Base-by-base conservation (phyloP, 176 grass and related monocot genomes). In the Raddia distichophylla region DNA sequence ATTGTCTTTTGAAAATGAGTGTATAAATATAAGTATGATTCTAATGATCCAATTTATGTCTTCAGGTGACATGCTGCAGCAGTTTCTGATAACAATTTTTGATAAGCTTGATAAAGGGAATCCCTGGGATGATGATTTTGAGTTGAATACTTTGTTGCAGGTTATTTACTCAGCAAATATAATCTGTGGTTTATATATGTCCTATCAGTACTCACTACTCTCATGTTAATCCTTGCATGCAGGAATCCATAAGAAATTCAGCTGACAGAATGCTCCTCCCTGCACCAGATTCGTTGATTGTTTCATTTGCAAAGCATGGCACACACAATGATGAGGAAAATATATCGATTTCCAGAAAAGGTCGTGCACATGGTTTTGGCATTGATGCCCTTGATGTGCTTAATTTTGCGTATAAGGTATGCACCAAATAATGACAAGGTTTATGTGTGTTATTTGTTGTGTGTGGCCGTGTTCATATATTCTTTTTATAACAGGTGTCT, bases 201-300 rank as follows among this genome's bases (percentile, higher is more conserved):
- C 54, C 19, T 47, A 67, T 64, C 6, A 77, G 10, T 62, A 61
- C 44, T 64, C 6, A 77, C 7, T 56, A 61, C 44, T 80, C 80
- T 87, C 37, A 87, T 74, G 3, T 74, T 87, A 55, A 27, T 79
- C 22, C 17, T 61, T 84, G 71, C 42, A 27, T 88, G 59, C 90
- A 98, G 90, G 95, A 98, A 51, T 98, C 95, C 61, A 86, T 98
- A 71, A 89, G 92, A 91, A 95, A 98, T 81, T 98, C 95, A 75
- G 80, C 95, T 60, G 92, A 98, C 83, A 90, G 87, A 80, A 59
- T 85, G 77, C 90, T 98, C 68, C 73, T 95, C 57, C 94, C 81
- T 66, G 86, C 88, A 13, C 95, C 92, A 46, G 92, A 98, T 84
- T 94, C 92, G 72, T 92, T 98, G 62, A 85, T 92, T 72, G 86